Evolutionary conservation across 345 rosid genomes (phyloP).

Genomic region (Ailanthus altissimus): DNA sequence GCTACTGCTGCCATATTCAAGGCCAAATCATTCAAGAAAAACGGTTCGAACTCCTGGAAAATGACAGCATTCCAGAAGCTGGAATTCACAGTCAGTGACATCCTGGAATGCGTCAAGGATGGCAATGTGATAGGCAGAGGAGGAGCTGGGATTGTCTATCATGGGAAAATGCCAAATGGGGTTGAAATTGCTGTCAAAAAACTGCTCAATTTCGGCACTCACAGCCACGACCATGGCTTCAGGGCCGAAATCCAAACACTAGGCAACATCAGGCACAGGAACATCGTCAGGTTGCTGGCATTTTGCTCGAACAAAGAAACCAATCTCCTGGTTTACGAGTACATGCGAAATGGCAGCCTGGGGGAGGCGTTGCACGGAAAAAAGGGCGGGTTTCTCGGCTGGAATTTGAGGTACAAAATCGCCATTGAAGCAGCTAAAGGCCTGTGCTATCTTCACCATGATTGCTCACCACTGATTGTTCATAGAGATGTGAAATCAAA

Average conservation of each 20-base stretch:
- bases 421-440: conserved; percentile 76
- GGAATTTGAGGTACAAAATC: conserved; percentile 63
- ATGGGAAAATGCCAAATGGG: conserved; percentile 58
- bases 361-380: conserved; percentile 68
- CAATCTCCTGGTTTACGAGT: conserved; percentile 65
- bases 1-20: conserved; percentile 49
- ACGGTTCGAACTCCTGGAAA: conserved; percentile 43
- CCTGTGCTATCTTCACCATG: conserved; percentile 74
- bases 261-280: conserved; percentile 68
- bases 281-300: conserved; percentile 64
- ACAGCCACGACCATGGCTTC: conserved; percentile 58
- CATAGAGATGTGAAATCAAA: conserved; percentile 81
- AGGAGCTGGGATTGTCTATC: conserved; percentile 71
- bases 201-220: conserved; percentile 46
- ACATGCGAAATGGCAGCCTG: conserved; percentile 70
- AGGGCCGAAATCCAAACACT: conserved; percentile 65
- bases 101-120: conserved; percentile 65
- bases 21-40: conserved; percentile 44
- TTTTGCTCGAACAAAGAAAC: conserved; percentile 66
- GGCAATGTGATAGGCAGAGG: conserved; percentile 69
- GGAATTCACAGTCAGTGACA: conserved; percentile 47
- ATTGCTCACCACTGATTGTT: conserved; percentile 64
- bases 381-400: conserved; percentile 50
- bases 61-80: conserved; percentile 69
- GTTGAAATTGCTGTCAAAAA: conserved; percentile 67